Evolutionary conservation across 179 eudicot species (phyloP).

Genomic region (Corrigiola litoralis): DNA sequence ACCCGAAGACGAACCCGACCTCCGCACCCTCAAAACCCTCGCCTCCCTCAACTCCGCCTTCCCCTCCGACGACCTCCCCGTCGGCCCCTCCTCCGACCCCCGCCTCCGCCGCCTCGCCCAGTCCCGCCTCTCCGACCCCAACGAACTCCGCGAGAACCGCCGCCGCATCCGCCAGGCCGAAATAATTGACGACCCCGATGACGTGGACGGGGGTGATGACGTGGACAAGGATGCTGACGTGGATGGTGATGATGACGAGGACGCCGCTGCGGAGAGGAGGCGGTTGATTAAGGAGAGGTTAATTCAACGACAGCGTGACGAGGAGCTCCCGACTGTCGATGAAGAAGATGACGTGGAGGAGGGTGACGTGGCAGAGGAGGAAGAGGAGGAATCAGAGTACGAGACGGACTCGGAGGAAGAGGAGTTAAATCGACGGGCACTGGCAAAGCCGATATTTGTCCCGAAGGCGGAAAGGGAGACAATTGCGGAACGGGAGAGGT

Average conservation of each 20-base stretch:
- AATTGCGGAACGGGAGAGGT: constrained; percentile 72
- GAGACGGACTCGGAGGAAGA: constrained; percentile 94
- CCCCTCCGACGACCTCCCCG: constrained; percentile 35
- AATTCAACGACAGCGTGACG: constrained; percentile 53
- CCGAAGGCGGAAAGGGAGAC: constrained; percentile 94
- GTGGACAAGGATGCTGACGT: constrained; percentile 51
- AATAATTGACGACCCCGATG: too few relatives aligned
- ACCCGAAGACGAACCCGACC: constrained; percentile 66
- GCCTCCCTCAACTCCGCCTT: constrained; percentile 38
- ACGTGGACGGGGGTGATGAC: constrained; percentile 64
- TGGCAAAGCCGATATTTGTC: constrained; percentile 84
- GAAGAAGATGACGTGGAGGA: constrained; percentile 59
- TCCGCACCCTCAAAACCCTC: constrained; percentile 38
- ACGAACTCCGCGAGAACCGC: constrained; percentile 79
- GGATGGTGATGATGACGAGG: constrained; percentile 88
- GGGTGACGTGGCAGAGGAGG: constrained; percentile 39
- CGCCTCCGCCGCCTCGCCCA: constrained; percentile 83
- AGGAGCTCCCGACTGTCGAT: constrained; percentile 58
- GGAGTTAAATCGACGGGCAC: constrained; percentile 39
- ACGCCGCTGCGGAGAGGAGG: constrained; percentile 79
- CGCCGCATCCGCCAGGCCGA: constrained; percentile 87
- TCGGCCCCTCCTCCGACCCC: constrained; percentile 49
- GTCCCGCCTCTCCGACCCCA: constrained; percentile 57
- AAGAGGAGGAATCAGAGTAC: constrained; percentile 61
- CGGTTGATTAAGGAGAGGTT: constrained; percentile 64